Evolutionary conservation across 805 yeast genomes (phyloP), one percentile per base, ranked within the genome.

Genomic region (Zygotorulaspora florentina): DNA sequence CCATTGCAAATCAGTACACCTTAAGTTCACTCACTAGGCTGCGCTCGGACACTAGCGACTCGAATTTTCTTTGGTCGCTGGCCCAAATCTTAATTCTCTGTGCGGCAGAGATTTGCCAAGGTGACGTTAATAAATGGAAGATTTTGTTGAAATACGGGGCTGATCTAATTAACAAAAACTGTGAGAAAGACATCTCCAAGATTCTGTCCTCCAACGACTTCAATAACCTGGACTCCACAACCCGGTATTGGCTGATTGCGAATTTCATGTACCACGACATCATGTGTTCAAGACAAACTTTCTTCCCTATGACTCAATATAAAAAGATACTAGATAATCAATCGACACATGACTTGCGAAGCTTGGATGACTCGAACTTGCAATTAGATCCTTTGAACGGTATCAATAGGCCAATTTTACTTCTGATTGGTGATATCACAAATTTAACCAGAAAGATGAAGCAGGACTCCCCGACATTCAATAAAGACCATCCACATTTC

Each of bases 211-310:
- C 67, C 26, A 74, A 76, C 56, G 77, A 77, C 51, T 82, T 79
- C 52, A 78, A 50, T 13, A 27, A 35, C 28, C 35, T 49, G n/a
- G 54, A 54, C 31, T 37, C 45, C 5, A 47, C 50, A 11, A 52
- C 59, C 23, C 67, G 81, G 52, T 79, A 82, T 50, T 86, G 90
- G 84, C 69, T 86, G 42, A 77, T 84, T 16, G 79, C 87, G 8
- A 85, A 82, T 63, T 87, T 83, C 65, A 87, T 88, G 1, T 87
- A 86, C 59, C 93, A 86, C 61, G 95, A 86, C 59, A 74, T 87
- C 27, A 70, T 84, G 51, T 79, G 90, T 43, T 77, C 79, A 33
- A 66, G 86, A 36, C 83, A 83, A 1, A 75, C 87, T 1, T 81
- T 83, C 53, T 85, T 87, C 60, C 75, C 83, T 0, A 67, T 79